A percentile compares a stretch with the other conserved stretches of the same genome.
Evolutionary conservation across 768 basidiomycete species (phyloP).

Genomic region (Podaxis rugospora): DNA sequence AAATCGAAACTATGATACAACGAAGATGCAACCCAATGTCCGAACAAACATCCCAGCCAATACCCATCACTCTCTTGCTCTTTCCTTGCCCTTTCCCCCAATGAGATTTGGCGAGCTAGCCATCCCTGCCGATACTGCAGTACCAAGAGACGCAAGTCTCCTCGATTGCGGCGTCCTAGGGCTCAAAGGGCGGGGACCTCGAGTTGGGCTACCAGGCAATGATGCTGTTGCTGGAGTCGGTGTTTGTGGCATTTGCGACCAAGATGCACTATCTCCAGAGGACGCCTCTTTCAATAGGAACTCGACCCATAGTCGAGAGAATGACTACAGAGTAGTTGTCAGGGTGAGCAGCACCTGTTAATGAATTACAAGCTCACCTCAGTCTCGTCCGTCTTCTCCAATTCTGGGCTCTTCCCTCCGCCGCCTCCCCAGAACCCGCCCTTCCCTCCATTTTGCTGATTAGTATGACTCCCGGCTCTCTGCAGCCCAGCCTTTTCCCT

Average conservation of each 20-base stretch:
- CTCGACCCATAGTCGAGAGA: conserved; percentile 97
- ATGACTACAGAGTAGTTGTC: conserved; percentile 55
- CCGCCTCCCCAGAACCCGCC: conserved; percentile 40
- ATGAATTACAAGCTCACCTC: conserved; percentile 46
- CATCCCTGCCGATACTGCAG: conserved; percentile 17
- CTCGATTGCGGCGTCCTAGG: conserved; percentile 16
- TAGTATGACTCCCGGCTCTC: conserved; percentile 33
- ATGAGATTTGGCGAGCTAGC: conserved; percentile 33
- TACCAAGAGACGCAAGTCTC: conserved; percentile 26
- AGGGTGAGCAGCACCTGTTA: background rate
- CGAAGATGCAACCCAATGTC: background rate
- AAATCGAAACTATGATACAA: conserved; percentile 1
- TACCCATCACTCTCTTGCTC: conserved; percentile 12
- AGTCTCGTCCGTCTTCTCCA: conserved; percentile 80
- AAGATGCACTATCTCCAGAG: conserved; percentile 27
- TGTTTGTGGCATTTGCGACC: conserved; percentile 14
- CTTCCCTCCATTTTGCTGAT: background rate
- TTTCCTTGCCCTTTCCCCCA: conserved; percentile 27
- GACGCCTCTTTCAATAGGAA: conserved; percentile 92
- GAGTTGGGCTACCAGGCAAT: conserved; percentile 29
- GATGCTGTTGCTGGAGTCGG: conserved; percentile 26
- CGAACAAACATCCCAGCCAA: background rate
- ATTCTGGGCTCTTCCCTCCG: conserved; percentile 43
- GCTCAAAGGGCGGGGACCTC: conserved; percentile 14
- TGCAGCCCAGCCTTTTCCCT: conserved; percentile 88